A percentile compares a stretch with the other conserved stretches of the same genome.
These are phyloP conservation scores for Davidsoniella australis DNA, from an alignment of 2,329 filamentous ascomycete genomes.

Conservation along the genomic window DNA sequence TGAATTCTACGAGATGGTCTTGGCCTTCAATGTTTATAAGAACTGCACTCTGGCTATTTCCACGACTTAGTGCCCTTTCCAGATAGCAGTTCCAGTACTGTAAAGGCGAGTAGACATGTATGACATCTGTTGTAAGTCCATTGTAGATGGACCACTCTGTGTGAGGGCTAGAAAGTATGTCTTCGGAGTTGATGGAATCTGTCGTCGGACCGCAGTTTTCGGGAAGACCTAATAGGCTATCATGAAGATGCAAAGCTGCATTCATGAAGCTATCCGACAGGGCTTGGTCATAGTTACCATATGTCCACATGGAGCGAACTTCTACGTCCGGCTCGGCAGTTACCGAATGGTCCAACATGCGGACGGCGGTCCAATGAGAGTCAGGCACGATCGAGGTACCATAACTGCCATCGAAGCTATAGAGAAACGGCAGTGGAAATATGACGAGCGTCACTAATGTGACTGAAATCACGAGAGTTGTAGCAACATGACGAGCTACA, in stretches of 20 bases:
- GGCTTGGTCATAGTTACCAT: slow-evolving; percentile 65
- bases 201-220: slow-evolving; percentile 24
- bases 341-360: slow-evolving; percentile 37
- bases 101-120: slow-evolving; percentile 50
- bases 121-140: slow-evolving; percentile 38
- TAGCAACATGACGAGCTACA: slow-evolving; percentile 55
- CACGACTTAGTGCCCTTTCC: slow-evolving; percentile 39
- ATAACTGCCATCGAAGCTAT: slow-evolving; percentile 53
- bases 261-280: slow-evolving; percentile 47
- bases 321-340: slow-evolving; percentile 49
- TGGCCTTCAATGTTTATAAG: not conserved
- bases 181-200: not conserved
- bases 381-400: slow-evolving; percentile 56
- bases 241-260: slow-evolving; percentile 51
- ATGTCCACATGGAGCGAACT: slow-evolving; percentile 68
- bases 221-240: slow-evolving; percentile 43
- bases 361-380: slow-evolving; percentile 66
- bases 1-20: not conserved
- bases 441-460: slow-evolving; percentile 51
- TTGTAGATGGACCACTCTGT: slow-evolving; percentile 16
- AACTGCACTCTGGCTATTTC: slow-evolving; percentile 49
- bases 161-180: slow-evolving; percentile 30
- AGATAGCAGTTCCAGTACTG: slow-evolving; percentile 63
- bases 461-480: slow-evolving; percentile 58
- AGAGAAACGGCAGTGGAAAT: slow-evolving; percentile 61